These are phyloP conservation scores for Penicillium sp. DNA, from an alignment of 2,329 filamentous ascomycete genomes.

Conservation along the genomic window DNA sequence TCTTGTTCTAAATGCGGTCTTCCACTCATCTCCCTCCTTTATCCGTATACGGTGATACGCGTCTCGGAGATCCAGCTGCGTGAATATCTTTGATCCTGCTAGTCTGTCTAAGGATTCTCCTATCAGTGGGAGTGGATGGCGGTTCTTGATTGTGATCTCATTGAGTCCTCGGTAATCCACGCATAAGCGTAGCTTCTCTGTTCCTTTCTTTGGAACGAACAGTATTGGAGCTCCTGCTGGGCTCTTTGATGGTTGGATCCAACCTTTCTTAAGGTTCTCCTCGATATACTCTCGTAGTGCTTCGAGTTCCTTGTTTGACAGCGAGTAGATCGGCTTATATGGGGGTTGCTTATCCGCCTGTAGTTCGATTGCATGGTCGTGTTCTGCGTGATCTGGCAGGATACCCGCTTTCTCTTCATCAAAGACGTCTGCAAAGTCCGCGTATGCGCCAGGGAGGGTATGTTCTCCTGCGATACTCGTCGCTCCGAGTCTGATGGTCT, in stretches of 20 bases:
- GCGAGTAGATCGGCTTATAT: background rate
- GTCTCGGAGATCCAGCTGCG: background rate
- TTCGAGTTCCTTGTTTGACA: background rate
- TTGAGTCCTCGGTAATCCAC: no score
- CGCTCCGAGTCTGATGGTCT: no score
- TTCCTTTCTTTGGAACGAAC: conserved; percentile 1
- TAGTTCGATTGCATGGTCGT: background rate
- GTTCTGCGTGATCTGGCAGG: no score
- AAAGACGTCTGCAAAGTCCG: no score
- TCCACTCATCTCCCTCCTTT: background rate
- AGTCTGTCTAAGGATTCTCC: conserved; percentile 24
- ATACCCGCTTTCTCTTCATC: no score
- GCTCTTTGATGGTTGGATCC: background rate
- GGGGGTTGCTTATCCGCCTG: background rate
- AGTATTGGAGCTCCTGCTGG: conserved; percentile 2
- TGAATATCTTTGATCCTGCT: background rate
- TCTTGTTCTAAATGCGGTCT: conserved; percentile 10
- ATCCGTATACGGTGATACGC: background rate
- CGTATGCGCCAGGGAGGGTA: no score
- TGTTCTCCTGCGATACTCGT: no score
- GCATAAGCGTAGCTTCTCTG: conserved; percentile 19
- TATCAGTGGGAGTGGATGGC: conserved; percentile 27
- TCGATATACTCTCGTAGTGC: background rate
- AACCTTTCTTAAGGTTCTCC: background rate
- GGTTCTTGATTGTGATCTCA: conserved; percentile 36